Evolutionary conservation across 495 filamentous ascomycete genomes (phyloP).

Genomic region (Daldinia decipiens): DNA sequence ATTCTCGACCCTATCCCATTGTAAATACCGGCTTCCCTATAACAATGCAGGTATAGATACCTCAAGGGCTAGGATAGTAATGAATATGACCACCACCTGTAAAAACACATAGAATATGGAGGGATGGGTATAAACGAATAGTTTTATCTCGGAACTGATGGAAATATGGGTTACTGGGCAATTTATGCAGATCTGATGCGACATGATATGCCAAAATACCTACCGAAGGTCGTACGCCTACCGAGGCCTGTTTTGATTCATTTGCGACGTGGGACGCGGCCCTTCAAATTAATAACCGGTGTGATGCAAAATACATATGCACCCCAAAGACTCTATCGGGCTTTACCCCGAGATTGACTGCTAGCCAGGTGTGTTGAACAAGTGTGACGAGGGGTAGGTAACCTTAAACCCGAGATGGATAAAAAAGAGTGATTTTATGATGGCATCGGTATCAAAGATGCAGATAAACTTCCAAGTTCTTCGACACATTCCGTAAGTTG

Average conservation of each 20-base stretch:
- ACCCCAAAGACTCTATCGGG: not conserved
- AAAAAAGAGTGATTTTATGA: not conserved
- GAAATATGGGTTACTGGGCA: not conserved
- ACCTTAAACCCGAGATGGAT: not conserved
- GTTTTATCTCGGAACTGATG: not conserved
- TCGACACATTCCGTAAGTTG: not conserved
- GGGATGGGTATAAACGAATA: not conserved
- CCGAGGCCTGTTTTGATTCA: not conserved
- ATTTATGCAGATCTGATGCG: not conserved
- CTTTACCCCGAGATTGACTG: not conserved
- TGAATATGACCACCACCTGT: not conserved
- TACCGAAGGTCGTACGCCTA: not conserved
- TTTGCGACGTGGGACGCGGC: not conserved
- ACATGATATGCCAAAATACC: not conserved
- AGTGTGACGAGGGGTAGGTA: not conserved
- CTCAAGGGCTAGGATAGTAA: not conserved
- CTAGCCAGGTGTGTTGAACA: not conserved
- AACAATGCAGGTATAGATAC: not conserved
- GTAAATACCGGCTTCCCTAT: not conserved
- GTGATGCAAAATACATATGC: slow-evolving; percentile 1
- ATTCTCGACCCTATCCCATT: not conserved
- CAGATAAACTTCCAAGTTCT: not conserved
- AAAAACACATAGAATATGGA: not conserved
- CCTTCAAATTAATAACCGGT: not conserved
- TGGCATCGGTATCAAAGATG: slow-evolving; percentile 7